Evolutionary conservation across 2,329 filamentous ascomycete species (phyloP).

Genomic region (Fusarium sublunatum): DNA sequence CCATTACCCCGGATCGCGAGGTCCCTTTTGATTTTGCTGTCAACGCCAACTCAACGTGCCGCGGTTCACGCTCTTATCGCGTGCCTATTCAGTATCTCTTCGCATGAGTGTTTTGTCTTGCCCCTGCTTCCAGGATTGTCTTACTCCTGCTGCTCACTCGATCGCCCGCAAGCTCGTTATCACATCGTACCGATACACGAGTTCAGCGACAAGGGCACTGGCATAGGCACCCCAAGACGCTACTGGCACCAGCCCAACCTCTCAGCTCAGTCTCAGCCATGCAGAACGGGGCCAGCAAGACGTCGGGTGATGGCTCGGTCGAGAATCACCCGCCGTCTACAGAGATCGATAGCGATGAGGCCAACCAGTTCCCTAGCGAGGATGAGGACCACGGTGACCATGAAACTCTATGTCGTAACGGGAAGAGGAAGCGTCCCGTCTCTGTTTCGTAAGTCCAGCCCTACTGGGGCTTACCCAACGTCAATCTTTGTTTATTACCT

Average conservation of each 20-base stretch:
- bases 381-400: conserved; percentile 62
- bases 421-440: conserved; percentile 70
- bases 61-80: conserved; percentile 19
- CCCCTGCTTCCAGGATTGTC: neutral
- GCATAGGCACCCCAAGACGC: conserved; percentile 12
- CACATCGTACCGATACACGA: conserved; percentile 35
- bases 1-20: conserved; percentile 41
- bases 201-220: conserved; percentile 29
- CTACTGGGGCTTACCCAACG: conserved; percentile 6
- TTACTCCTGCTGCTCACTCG: conserved; percentile 25
- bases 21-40: conserved; percentile 20
- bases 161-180: conserved; percentile 30
- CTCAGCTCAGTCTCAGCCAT: conserved; percentile 29
- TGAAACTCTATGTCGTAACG: conserved; percentile 46
- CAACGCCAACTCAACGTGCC: conserved; percentile 23
- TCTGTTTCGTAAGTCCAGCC: conserved; percentile 65
- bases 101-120: conserved; percentile 23
- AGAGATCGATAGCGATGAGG: conserved; percentile 62
- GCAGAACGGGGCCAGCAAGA: conserved; percentile 45
- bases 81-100: conserved; percentile 18
- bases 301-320: conserved; percentile 45
- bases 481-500: conserved; percentile 14
- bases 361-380: conserved; percentile 47
- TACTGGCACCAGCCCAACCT: conserved; percentile 21
- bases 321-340: conserved; percentile 49